These are phyloP conservation scores for Colletotrichum falcatum DNA, from an alignment of 2,329 filamentous ascomycete species.

Conservation along the genomic window DNA sequence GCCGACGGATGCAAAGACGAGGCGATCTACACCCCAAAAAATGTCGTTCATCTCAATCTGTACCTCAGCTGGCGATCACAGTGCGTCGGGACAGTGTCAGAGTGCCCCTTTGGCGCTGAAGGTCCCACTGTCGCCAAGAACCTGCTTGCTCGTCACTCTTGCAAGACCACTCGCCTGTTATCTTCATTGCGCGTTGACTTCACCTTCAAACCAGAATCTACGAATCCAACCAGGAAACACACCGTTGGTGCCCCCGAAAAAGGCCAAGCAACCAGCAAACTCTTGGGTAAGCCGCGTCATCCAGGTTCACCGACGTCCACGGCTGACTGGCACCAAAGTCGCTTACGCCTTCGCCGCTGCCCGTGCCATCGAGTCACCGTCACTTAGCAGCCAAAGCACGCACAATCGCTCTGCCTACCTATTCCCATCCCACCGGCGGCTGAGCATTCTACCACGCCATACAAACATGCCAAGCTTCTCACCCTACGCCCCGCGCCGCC, in stretches of 20 bases:
- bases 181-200: constrained; percentile 2
- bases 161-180: not conserved
- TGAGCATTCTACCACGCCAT: not conserved
- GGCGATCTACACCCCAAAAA: not conserved
- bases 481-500: constrained; percentile 37
- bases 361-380: constrained; percentile 6
- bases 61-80: constrained; percentile 8
- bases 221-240: not conserved
- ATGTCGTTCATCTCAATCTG: not conserved
- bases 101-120: not conserved
- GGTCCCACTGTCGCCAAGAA: not conserved
- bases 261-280: not conserved
- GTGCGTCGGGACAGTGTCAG: constrained; percentile 20
- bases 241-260: not conserved
- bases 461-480: constrained; percentile 22
- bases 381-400: not conserved
- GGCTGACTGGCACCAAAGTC: not conserved
- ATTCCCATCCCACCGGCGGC: not conserved
- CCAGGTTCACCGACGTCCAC: not conserved
- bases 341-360: not conserved
- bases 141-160: not conserved
- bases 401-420: not conserved
- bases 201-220: not conserved
- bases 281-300: not conserved
- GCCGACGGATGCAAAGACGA: not conserved